A percentile compares a stretch with the other conserved stretches of the same genome.
These are phyloP conservation scores for Alternaria arborescens DNA, from an alignment of 2,329 filamentous ascomycete species.

Conservation along the genomic window DNA sequence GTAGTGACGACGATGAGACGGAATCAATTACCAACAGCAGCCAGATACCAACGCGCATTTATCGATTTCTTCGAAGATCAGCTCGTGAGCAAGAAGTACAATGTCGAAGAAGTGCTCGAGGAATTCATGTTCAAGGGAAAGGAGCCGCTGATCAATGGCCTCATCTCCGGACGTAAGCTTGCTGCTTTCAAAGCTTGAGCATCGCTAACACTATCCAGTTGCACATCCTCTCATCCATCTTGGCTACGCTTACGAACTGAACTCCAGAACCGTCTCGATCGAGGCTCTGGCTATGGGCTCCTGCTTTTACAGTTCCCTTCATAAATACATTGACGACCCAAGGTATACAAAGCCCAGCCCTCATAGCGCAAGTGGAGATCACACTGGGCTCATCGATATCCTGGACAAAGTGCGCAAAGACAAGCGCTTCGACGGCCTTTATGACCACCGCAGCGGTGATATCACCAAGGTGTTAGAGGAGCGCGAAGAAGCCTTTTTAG, in stretches of 20 bases:
- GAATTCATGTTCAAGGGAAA: conserved; percentile 79
- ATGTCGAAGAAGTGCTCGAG: conserved; percentile 81
- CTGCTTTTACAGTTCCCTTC: conserved; percentile 65
- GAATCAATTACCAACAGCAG: conserved; percentile 18
- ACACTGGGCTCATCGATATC: conserved; percentile 72
- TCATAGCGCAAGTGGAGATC: conserved; percentile 54
- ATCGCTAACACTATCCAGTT: conserved; percentile 60
- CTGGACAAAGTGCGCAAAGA: conserved; percentile 75
- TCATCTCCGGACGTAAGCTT: conserved; percentile 78
- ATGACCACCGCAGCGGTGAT: conserved; percentile 68
- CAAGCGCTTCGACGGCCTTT: conserved; percentile 72
- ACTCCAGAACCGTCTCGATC: conserved; percentile 84
- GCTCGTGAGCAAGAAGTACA: conserved; percentile 77
- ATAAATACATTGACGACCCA: conserved; percentile 74
- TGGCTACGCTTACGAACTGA: conserved; percentile 90
- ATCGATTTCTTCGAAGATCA: conserved; percentile 97
- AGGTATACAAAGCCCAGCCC: conserved; percentile 72
- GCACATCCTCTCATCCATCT: conserved; percentile 94
- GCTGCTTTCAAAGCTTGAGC: conserved; percentile 18
- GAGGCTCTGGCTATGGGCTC: conserved; percentile 80
- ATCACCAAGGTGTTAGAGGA: conserved; percentile 73
- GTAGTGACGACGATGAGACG: conserved; percentile 24
- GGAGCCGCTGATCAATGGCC: conserved; percentile 79
- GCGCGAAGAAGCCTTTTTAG: conserved; percentile 74
- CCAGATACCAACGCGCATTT: conserved; percentile 84